Evolutionary conservation across 2,329 filamentous ascomycete genomes (phyloP), one percentile per base, ranked within the genome.

Genomic region (Botrytis medusae): DNA sequence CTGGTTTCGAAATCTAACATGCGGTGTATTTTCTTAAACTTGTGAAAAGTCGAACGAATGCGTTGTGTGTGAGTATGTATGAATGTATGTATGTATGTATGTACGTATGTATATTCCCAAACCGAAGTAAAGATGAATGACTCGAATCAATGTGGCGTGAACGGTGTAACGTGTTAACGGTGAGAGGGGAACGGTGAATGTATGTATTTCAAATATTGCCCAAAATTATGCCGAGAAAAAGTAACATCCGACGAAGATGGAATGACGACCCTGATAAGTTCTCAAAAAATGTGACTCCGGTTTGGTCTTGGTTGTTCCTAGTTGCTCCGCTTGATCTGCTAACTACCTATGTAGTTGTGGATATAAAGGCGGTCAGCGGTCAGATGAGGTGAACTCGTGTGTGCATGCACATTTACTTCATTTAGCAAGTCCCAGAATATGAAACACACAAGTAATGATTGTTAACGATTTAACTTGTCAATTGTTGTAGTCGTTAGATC

Each of bases 311-410:
- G 22, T 62, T 62, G 60, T 62, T 40, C 60, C 61, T 63, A 42
- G 37, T 29, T 63, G 37, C 37, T 63, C 37, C 37, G 61, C 61
- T 42, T 42, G 37, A 63, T 63, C 61, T 63, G 61, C 61, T 63
- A 63, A 42, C 61, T 29, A 29, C 48, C 48, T 64, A 64, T 64
- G 61, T 64, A 64, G 61, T 22, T 64, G 61, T 64, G 61, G 61
- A 64, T 64, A 64, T 64, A 64, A 64, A 64, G 61, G 61, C 61
- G 61, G 61, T 63, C 61, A 63, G 61, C 42, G 61, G n/a, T 64
- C 61, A 64, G 61, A 64, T 64, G 37, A 42, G 51, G 51, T 57
- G 51, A 64, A 46, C n/a, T 46, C 61, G 40, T 64, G 61, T 64
- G 61, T 64, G 61, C 61, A 64, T 64, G n/a, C 40, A 46, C 16